Conservation (phyloP, 148 eudicot genomes). For the Spergularia bocconei region DNA sequence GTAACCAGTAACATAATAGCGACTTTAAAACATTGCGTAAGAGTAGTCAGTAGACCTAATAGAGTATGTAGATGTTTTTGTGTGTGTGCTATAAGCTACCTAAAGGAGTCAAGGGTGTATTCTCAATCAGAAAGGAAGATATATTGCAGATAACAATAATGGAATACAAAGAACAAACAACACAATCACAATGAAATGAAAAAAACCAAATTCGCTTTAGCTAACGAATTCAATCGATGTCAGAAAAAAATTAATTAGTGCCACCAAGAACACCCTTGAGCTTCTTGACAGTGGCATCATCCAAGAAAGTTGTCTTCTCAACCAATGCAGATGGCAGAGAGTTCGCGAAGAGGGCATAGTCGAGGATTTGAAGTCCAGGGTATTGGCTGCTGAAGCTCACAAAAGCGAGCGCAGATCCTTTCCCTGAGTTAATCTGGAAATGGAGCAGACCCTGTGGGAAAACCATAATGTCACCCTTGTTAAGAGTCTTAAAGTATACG, state of each 20-base stretch:
- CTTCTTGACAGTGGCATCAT: slow-evolving; percentile 51
- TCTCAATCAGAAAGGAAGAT: no score
- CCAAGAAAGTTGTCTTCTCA: slow-evolving; percentile 57
- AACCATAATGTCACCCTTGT: slow-evolving; percentile 68
- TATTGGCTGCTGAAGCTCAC: slow-evolving; percentile 53
- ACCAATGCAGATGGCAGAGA: slow-evolving; percentile 53
- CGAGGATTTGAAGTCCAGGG: slow-evolving; percentile 86
- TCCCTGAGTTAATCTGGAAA: slow-evolving; percentile 63
- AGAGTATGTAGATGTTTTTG: no score
- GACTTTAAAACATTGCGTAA: no score
- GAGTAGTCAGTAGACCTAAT: no score
- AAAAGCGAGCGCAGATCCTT: slow-evolving; percentile 41
- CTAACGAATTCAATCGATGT: background rate
- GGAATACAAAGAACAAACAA: slow-evolving; percentile 8
- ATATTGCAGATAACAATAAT: background rate
- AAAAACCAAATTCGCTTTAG: background rate
- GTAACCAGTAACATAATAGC: no score
- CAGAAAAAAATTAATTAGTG: slow-evolving; percentile 27
- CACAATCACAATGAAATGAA: slow-evolving; percentile 1
- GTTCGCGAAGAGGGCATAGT: slow-evolving; percentile 59
- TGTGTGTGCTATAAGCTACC: no score
- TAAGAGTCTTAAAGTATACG: slow-evolving; percentile 45
- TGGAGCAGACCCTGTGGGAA: slow-evolving; percentile 85
- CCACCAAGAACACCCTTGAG: slow-evolving; percentile 86
- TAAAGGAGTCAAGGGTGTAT: no score